These are phyloP conservation scores for Pelagomonas calceolata DNA, from an alignment of 108 stramenopile species.

Conservation along the genomic window DNA sequence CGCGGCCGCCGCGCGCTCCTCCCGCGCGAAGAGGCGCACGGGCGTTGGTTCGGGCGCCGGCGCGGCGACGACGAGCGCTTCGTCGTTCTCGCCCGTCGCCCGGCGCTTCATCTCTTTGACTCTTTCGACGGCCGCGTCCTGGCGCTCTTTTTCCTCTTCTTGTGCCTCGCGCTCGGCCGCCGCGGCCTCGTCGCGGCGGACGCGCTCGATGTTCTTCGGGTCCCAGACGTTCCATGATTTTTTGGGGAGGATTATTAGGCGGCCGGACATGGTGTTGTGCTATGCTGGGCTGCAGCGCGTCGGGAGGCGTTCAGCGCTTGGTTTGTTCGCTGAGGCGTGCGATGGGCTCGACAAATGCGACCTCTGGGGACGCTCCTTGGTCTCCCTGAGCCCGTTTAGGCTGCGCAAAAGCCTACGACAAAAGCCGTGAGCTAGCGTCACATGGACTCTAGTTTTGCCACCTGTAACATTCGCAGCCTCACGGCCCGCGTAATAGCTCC, in stretches of 20 bases:
- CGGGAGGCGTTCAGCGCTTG: too few relatives aligned
- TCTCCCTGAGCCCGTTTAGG: too few relatives aligned
- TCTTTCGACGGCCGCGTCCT: background rate
- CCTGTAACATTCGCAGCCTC: too few relatives aligned
- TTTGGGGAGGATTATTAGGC: constrained; percentile 71
- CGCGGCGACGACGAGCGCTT: constrained; percentile 22
- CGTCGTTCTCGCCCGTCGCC: background rate
- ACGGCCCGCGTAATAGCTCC: too few relatives aligned
- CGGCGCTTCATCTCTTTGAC: background rate
- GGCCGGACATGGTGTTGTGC: constrained; percentile 73
- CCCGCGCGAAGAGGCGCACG: too few relatives aligned
- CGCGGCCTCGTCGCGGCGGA: constrained; percentile 58
- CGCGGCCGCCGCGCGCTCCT: background rate
- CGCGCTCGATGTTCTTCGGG: constrained; percentile 67
- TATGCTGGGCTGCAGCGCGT: too few relatives aligned
- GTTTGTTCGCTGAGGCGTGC: too few relatives aligned
- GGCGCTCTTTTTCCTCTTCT: constrained; percentile 15
- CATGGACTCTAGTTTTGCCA: too few relatives aligned
- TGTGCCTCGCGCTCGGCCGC: constrained; percentile 14
- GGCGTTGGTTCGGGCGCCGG: constrained; percentile 6
- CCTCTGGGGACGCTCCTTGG: too few relatives aligned
- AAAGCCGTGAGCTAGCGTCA: too few relatives aligned
- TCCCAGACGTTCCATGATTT: constrained; percentile 83
- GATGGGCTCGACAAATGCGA: too few relatives aligned
- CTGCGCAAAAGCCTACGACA: too few relatives aligned